A percentile compares a stretch with the other conserved stretches of the same genome.
phyloP scores from a whole-genome alignment of 2,329 filamentous ascomycete species.

The Thermochaetoides dissita region DNA sequence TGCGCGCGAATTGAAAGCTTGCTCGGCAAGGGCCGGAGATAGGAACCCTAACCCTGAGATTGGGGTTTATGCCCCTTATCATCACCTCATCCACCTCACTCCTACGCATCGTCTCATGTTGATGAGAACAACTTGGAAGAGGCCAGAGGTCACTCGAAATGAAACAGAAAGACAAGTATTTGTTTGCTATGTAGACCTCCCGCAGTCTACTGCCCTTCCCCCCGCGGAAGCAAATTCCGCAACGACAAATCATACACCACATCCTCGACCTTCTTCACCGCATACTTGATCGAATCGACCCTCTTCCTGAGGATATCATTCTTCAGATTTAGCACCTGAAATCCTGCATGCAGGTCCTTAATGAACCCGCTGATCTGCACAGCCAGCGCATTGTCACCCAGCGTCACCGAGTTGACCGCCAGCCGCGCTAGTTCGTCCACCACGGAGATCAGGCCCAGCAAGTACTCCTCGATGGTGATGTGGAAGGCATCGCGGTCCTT shows the following conservation, averaged over 20 bases:
- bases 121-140: too few species aligned
- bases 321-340: slow-evolving; percentile 94
- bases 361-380: slow-evolving; percentile 81
- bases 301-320: slow-evolving; percentile 81
- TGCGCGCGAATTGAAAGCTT: too few species aligned
- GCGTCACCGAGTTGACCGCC: slow-evolving; percentile 84
- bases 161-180: too few species aligned
- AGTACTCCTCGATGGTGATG: slow-evolving; percentile 92
- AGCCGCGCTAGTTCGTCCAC: slow-evolving; percentile 84
- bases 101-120: too few species aligned
- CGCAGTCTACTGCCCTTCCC: slow-evolving; percentile 18
- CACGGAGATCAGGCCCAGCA: slow-evolving; percentile 72
- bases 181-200: too few species aligned
- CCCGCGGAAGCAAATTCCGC: slow-evolving; percentile 59
- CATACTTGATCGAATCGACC: slow-evolving; percentile 90
- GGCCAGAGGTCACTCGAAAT: too few species aligned
- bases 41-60: background rate
- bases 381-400: slow-evolving; percentile 76
- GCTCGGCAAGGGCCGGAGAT: background rate
- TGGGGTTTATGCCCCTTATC: too few species aligned
- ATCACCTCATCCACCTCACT: too few species aligned
- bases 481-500: slow-evolving; percentile 87
- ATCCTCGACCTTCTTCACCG: slow-evolving; percentile 95
- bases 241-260: slow-evolving; percentile 92
- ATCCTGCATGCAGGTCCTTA: slow-evolving; percentile 89